Conservation (phyloP, 768 basidiomycete species). For the Galerina sulciceps region DNA sequence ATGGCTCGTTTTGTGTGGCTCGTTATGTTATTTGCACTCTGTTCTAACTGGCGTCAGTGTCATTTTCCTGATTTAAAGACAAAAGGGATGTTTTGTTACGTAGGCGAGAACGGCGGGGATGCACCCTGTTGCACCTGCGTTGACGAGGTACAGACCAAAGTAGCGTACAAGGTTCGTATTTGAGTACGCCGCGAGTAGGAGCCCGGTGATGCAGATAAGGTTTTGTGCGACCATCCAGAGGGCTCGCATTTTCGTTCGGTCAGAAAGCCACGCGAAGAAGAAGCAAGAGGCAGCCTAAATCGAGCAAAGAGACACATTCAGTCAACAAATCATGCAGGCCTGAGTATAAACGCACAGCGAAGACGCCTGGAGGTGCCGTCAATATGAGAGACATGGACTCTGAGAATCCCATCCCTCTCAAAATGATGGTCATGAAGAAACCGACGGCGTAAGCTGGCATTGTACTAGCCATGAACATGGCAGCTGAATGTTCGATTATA, state of each 20-base stretch:
- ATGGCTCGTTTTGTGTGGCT: constrained; percentile 43
- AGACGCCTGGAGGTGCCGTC: constrained; percentile 22
- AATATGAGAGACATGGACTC: constrained; percentile 16
- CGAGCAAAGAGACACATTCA: not conserved
- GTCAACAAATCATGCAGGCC: too few species aligned
- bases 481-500: constrained; percentile 16
- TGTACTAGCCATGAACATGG: constrained; percentile 39
- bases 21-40: constrained; percentile 42
- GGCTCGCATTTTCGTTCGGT: constrained; percentile 37
- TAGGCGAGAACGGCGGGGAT: constrained; percentile 43
- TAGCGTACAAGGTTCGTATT: constrained; percentile 29
- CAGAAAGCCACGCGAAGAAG: constrained; percentile 41
- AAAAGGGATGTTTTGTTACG: constrained; percentile 22
- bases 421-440: constrained; percentile 23
- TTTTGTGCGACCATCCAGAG: constrained; percentile 36
- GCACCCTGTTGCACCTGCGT: constrained; percentile 37
- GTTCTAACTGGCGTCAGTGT: not conserved
- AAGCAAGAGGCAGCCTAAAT: constrained; percentile 37
- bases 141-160: constrained; percentile 40
- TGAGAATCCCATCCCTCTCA: constrained; percentile 21
- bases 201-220: constrained; percentile 35
- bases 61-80: not conserved
- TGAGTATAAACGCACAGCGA: constrained; percentile 13
- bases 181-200: constrained; percentile 35
- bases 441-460: constrained; percentile 23